These are phyloP conservation scores for Candida loeiensis DNA, from an alignment of 805 yeast genomes.

Conservation along the genomic window DNA sequence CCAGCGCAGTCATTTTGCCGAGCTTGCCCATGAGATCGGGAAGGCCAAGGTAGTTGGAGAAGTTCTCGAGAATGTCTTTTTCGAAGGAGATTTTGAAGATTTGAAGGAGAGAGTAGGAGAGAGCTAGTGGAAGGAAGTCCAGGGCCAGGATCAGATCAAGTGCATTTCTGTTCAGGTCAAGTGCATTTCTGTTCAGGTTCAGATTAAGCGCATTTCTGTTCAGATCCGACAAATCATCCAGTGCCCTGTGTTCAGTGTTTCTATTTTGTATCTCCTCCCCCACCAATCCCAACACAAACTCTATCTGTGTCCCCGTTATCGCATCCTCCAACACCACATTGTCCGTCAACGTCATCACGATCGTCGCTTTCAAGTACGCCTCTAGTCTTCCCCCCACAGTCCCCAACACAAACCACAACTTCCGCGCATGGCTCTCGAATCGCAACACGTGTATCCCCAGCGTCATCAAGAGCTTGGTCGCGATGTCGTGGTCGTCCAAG, in stretches of 20 bases:
- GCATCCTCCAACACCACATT: slow-evolving; percentile 25
- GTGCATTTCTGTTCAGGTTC: too few species aligned
- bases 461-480: slow-evolving; percentile 24
- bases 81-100: slow-evolving; percentile 23
- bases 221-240: too few species aligned
- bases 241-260: neutral
- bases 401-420: slow-evolving; percentile 28
- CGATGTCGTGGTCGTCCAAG: slow-evolving; percentile 34
- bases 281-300: slow-evolving; percentile 11
- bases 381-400: slow-evolving; percentile 6
- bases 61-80: slow-evolving; percentile 15
- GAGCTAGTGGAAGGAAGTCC: neutral
- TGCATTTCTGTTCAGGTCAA: too few species aligned
- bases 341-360: slow-evolving; percentile 29
- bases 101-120: slow-evolving; percentile 19
- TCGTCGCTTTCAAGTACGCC: slow-evolving; percentile 23
- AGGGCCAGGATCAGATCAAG: too few species aligned
- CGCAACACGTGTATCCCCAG: slow-evolving; percentile 21
- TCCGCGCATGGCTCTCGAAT: slow-evolving; percentile 29
- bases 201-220: too few species aligned
- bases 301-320: slow-evolving; percentile 24
- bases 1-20: slow-evolving; percentile 14
- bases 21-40: slow-evolving; percentile 9
- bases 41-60: slow-evolving; percentile 19
- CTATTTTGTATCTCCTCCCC: slow-evolving; percentile 1